A percentile compares a stretch with the other conserved stretches of the same genome.
Evolutionary conservation across 2,329 filamentous ascomycete species (phyloP).

Genomic region (Venturia asperata): DNA sequence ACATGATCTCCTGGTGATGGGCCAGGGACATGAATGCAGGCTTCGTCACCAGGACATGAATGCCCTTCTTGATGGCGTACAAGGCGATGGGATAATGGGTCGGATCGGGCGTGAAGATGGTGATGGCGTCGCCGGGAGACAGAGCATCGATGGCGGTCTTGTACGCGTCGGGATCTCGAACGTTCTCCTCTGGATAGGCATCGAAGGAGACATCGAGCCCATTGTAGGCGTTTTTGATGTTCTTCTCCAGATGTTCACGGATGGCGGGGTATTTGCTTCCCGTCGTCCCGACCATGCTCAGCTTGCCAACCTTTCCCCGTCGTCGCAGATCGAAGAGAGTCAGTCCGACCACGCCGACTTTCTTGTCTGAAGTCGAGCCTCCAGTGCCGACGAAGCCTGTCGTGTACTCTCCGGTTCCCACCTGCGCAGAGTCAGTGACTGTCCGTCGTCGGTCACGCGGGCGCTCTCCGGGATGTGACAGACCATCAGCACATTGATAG

Average conservation of each 20-base stretch:
- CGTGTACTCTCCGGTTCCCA: slow-evolving; percentile 94
- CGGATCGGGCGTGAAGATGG: slow-evolving; percentile 90
- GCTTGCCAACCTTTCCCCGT: slow-evolving; percentile 75
- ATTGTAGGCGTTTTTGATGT: slow-evolving; percentile 85
- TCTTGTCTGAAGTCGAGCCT: slow-evolving; percentile 85
- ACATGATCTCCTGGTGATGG: slow-evolving; percentile 71
- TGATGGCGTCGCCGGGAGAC: slow-evolving; percentile 76
- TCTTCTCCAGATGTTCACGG: slow-evolving; percentile 70
- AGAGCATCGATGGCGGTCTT: slow-evolving; percentile 82
- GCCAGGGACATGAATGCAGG: slow-evolving; percentile 79
- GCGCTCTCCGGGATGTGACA: slow-evolving; percentile 20
- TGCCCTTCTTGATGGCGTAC: slow-evolving; percentile 79
- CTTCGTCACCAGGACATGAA: slow-evolving; percentile 92
- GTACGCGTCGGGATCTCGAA: slow-evolving; percentile 71
- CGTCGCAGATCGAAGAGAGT: slow-evolving; percentile 83
- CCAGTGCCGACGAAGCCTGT: slow-evolving; percentile 85
- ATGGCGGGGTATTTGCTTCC: slow-evolving; percentile 89
- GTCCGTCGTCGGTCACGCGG: slow-evolving; percentile 9
- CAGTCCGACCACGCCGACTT: slow-evolving; percentile 86
- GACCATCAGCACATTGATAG: slow-evolving; percentile 45
- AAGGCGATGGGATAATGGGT: slow-evolving; percentile 89
- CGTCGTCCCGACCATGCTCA: slow-evolving; percentile 85
- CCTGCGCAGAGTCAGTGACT: slow-evolving; percentile 37
- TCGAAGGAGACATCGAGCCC: slow-evolving; percentile 77
- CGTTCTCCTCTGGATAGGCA: slow-evolving; percentile 69